These are phyloP conservation scores for Lasiodiplodia hormozganensis DNA, from an alignment of 2,329 filamentous ascomycete genomes.

Conservation along the genomic window DNA sequence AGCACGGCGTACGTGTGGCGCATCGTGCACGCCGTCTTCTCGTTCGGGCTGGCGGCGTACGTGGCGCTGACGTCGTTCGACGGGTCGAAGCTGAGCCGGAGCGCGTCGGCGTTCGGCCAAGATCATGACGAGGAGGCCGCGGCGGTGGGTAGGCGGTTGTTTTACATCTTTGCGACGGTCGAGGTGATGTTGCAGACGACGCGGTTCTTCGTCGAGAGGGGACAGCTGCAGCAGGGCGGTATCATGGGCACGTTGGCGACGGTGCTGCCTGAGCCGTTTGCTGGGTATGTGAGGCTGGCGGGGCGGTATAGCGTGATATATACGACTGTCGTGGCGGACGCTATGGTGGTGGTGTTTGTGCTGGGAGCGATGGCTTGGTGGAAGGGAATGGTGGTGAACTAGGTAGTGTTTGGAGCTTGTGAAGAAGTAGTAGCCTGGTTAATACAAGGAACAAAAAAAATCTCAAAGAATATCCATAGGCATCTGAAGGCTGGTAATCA, in stretches of 20 bases:
- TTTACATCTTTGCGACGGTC: constrained; percentile 81
- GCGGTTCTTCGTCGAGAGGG: constrained; percentile 73
- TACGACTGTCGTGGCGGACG: constrained; percentile 73
- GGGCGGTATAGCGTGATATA: constrained; percentile 75
- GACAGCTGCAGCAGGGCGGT: constrained; percentile 63
- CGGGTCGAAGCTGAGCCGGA: constrained; percentile 68
- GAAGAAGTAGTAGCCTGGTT: not conserved
- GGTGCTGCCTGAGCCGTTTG: constrained; percentile 70
- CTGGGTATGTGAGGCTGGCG: constrained; percentile 66
- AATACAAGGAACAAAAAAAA: not conserved
- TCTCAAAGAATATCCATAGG: too few relatives aligned
- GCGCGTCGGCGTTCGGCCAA: constrained; percentile 31
- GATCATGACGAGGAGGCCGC: constrained; percentile 35
- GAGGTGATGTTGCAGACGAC: constrained; percentile 76
- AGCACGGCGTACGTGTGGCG: constrained; percentile 69
- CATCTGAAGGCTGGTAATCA: too few relatives aligned
- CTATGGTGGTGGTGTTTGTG: constrained; percentile 79
- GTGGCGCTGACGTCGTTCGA: constrained; percentile 73
- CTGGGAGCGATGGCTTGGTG: constrained; percentile 65
- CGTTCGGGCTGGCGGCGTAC: constrained; percentile 73
- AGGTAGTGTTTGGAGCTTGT: not conserved
- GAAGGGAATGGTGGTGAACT: constrained; percentile 41
- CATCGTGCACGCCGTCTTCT: constrained; percentile 75
- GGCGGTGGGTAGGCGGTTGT: constrained; percentile 63
- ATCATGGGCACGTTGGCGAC: constrained; percentile 68